Conservation (phyloP, 208 protist species). For the Crithidia acanthocephali region DNA sequence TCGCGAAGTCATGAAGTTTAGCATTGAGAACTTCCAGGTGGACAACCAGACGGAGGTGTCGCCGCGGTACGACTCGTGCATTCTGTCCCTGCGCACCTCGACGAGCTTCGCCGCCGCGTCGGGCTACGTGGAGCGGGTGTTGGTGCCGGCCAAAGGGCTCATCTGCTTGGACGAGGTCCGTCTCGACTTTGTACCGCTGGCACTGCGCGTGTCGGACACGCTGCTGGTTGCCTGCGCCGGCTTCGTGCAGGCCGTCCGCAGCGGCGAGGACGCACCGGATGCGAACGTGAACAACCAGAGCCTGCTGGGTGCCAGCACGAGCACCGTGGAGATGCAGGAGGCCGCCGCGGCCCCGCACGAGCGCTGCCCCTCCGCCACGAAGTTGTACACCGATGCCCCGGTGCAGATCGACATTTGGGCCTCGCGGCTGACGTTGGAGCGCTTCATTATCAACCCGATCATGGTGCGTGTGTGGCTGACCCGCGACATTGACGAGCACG, state of each 20-base stretch:
- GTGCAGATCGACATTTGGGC: conserved; percentile 62
- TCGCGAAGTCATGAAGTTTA: conserved; percentile 62
- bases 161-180: conserved; percentile 78
- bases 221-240: conserved; percentile 60
- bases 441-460: conserved; percentile 90
- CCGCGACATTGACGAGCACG: conserved; percentile 69
- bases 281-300: conserved; percentile 11
- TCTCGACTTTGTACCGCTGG: conserved; percentile 75
- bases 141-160: conserved; percentile 60
- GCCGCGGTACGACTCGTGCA: conserved; percentile 73
- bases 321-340: conserved; percentile 22
- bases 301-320: conserved; percentile 21
- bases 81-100: conserved; percentile 66
- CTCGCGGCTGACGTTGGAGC: conserved; percentile 72
- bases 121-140: conserved; percentile 57
- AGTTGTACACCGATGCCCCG: conserved; percentile 59
- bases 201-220: conserved; percentile 83
- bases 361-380: conserved; percentile 39
- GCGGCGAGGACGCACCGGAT: conserved; percentile 10
- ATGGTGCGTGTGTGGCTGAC: conserved; percentile 83
- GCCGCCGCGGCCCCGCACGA: conserved; percentile 28
- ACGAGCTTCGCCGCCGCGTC: conserved; percentile 46
- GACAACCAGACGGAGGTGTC: conserved; percentile 88
- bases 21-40: conserved; percentile 84
- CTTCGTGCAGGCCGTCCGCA: conserved; percentile 40